These are phyloP conservation scores for Phytophthora meadii DNA, from an alignment of 352 stramenopile genomes.

Conservation along the genomic window DNA sequence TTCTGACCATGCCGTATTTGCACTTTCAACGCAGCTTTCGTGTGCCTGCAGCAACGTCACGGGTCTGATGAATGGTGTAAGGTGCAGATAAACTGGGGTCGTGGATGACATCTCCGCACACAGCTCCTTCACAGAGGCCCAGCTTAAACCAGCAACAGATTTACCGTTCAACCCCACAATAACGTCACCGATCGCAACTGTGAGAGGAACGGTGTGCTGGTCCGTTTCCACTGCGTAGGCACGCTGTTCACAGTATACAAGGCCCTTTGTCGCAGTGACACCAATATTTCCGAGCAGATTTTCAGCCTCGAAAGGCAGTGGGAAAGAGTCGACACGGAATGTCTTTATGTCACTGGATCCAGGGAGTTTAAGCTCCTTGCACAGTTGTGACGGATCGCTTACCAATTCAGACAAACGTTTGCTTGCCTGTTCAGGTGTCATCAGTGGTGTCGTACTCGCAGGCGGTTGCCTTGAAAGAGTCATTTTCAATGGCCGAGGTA, in stretches of 20 bases:
- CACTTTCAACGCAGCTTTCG: constrained; percentile 59
- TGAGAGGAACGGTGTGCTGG: constrained; percentile 7
- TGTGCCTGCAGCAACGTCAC: constrained; percentile 57
- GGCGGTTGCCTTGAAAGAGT: constrained; percentile 57
- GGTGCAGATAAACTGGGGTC: constrained; percentile 58
- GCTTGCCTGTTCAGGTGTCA: constrained; percentile 19
- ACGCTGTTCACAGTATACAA: constrained; percentile 43
- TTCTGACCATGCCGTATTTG: constrained; percentile 72
- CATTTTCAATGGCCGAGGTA: constrained; percentile 74
- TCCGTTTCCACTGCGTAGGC: constrained; percentile 6
- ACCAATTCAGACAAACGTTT: constrained; percentile 35
- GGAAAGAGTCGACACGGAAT: constrained; percentile 39
- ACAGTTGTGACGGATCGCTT: constrained; percentile 30
- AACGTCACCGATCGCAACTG: constrained; percentile 51
- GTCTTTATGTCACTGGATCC: constrained; percentile 41
- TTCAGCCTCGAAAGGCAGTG: constrained; percentile 49
- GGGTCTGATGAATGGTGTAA: constrained; percentile 35
- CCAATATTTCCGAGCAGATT: constrained; percentile 46
- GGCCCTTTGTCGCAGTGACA: constrained; percentile 47
- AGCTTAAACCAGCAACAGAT: constrained; percentile 50
- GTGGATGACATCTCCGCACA: constrained; percentile 40
- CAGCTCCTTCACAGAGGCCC: constrained; percentile 49
- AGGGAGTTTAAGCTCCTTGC: constrained; percentile 35
- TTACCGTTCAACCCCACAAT: constrained; percentile 75
- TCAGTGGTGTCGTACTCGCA: background rate